These are phyloP conservation scores for Kazachstania sp. DNA, from an alignment of 1,139 yeast genomes.

Conservation along the genomic window DNA sequence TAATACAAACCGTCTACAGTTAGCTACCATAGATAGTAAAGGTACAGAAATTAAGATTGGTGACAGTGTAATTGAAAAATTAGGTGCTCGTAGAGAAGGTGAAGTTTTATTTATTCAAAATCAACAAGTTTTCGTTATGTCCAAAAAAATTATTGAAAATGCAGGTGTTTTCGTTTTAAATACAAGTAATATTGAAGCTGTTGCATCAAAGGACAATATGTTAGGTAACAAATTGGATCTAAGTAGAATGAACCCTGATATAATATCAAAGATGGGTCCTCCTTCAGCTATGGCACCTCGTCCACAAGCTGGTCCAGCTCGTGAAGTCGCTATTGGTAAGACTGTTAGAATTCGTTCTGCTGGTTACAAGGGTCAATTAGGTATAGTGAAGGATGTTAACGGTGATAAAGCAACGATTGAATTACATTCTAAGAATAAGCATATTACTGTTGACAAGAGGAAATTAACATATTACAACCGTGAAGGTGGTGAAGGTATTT, in stretches of 20 bases:
- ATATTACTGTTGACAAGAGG: slow-evolving; percentile 72
- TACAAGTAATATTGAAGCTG: slow-evolving; percentile 68
- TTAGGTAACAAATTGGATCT: slow-evolving; percentile 40
- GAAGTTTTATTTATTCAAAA: slow-evolving; percentile 79
- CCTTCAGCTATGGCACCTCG: slow-evolving; percentile 47
- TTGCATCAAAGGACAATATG: slow-evolving; percentile 60
- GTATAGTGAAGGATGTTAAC: slow-evolving; percentile 87
- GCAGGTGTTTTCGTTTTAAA: slow-evolving; percentile 84
- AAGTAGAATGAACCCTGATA: slow-evolving; percentile 76
- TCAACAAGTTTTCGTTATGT: slow-evolving; percentile 66
- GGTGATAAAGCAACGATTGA: slow-evolving; percentile 89
- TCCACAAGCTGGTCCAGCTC: slow-evolving; percentile 43
- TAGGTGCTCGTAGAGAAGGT: slow-evolving; percentile 82
- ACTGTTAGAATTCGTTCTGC: slow-evolving; percentile 81
- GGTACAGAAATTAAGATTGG: slow-evolving; percentile 84
- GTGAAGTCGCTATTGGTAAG: slow-evolving; percentile 73
- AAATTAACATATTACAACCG: slow-evolving; percentile 63
- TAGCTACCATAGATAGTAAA: slow-evolving; percentile 76
- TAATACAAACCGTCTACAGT: slow-evolving; percentile 53
- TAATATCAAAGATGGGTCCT: slow-evolving; percentile 39
- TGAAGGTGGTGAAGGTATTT: slow-evolving; percentile 53
- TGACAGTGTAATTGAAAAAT: slow-evolving; percentile 77
- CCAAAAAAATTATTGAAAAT: slow-evolving; percentile 72
- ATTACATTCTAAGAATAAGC: slow-evolving; percentile 84
- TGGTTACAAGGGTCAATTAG: slow-evolving; percentile 89